Percentiles rank a stretch among this genome's conserved stretches.
These are phyloP conservation scores for Pyracantha coccinea DNA, from an alignment of 331 rosid genomes.

Conservation along the genomic window DNA sequence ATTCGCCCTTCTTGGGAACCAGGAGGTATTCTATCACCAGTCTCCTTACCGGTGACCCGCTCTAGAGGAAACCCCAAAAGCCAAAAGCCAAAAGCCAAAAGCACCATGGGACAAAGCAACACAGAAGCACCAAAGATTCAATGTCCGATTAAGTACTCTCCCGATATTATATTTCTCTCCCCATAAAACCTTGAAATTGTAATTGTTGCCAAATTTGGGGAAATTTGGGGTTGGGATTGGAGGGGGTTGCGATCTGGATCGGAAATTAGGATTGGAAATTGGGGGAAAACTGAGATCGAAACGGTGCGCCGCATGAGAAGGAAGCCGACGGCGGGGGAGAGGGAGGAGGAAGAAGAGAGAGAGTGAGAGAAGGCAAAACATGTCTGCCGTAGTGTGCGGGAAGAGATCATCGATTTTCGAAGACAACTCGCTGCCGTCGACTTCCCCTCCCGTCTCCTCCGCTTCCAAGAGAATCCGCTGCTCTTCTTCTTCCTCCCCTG, in stretches of 20 bases:
- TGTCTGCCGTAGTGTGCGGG: slow-evolving; percentile 95
- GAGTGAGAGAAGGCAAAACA: slow-evolving; percentile 58
- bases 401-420: slow-evolving; percentile 97
- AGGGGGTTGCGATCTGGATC: slow-evolving; percentile 1
- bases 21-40: neutral
- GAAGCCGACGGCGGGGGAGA: slow-evolving; percentile 12
- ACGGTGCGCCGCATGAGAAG: slow-evolving; percentile 42
- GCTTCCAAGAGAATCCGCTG: slow-evolving; percentile 68
- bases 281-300: neutral
- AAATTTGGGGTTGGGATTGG: neutral
- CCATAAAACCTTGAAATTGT: neutral
- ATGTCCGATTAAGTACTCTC: neutral
- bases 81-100: neutral
- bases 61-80: neutral
- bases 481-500: slow-evolving; percentile 57
- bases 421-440: slow-evolving; percentile 33
- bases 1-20: neutral
- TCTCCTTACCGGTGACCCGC: neutral
- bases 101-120: neutral
- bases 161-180: neutral
- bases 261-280: neutral
- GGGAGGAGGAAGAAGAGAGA: slow-evolving; percentile 12
- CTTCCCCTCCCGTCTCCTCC: slow-evolving; percentile 46
- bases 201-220: neutral
- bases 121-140: neutral